Conservation (phyloP, 306 rosid species). For the Corylus americana region DNA sequence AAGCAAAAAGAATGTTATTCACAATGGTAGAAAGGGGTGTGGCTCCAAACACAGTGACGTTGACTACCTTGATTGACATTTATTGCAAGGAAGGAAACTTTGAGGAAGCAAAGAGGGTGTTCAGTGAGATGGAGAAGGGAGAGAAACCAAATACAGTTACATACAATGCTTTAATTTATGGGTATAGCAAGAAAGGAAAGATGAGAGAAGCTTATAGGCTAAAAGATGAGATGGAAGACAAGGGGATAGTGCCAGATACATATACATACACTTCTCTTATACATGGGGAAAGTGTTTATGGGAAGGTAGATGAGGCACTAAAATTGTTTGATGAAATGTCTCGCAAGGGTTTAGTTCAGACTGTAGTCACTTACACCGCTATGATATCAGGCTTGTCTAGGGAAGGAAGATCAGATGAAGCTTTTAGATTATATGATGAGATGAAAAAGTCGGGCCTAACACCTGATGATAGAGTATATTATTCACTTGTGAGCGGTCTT, state of each 20-base stretch:
- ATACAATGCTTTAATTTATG: conserved; percentile 69
- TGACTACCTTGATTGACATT: conserved; percentile 64
- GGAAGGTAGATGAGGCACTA: conserved; percentile 62
- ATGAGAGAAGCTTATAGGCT: conserved; percentile 55
- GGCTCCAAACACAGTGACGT: conserved; percentile 55
- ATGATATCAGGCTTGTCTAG: conserved; percentile 81
- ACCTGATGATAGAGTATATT: conserved; percentile 78
- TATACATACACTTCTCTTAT: conserved; percentile 77
- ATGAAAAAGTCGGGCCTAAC: conserved; percentile 57
- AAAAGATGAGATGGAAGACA: conserved; percentile 54
- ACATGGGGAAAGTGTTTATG: conserved; percentile 68
- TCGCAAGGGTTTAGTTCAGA: conserved; percentile 45
- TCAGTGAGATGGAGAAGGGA: conserved; percentile 64
- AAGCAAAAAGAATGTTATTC: conserved; percentile 60
- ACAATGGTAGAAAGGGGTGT: conserved; percentile 70
- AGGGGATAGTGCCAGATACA: conserved; percentile 62
- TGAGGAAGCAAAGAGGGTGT: conserved; percentile 58
- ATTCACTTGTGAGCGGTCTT: conserved; percentile 67
- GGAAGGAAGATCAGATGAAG: conserved; percentile 77
- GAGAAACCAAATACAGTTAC: conserved; percentile 57
- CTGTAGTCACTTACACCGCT: conserved; percentile 57
- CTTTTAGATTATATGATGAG: conserved; percentile 70
- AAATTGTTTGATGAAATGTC: conserved; percentile 66
- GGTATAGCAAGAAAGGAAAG: conserved; percentile 63
- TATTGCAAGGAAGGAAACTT: conserved; percentile 84